Evolutionary conservation across 192 early-diverging fungal species (phyloP).

Genomic region (Podila verticillata): DNA sequence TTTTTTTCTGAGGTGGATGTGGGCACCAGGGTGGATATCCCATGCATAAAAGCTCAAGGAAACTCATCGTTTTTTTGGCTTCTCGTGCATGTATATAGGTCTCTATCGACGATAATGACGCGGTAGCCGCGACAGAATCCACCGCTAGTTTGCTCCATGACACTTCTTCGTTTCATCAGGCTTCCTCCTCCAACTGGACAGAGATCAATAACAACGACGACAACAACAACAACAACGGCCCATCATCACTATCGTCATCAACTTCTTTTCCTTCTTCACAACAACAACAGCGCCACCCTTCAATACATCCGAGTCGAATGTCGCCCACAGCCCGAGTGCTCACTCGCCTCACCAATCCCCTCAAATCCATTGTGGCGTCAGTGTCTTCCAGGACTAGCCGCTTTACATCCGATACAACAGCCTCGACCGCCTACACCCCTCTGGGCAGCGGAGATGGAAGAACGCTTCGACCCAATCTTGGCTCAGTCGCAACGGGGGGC

Average conservation of each 20-base stretch:
- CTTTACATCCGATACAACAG: not conserved
- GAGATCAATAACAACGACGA: not conserved
- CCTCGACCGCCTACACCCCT: not conserved
- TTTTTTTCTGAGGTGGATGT: not conserved
- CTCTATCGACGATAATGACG: not conserved
- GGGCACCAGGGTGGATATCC: not conserved
- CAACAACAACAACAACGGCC: not conserved
- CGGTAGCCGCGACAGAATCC: not conserved
- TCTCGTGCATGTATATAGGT: not conserved
- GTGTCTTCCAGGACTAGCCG: not conserved
- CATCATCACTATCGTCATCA: not conserved
- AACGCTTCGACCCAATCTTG: not conserved
- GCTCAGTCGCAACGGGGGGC: not conserved
- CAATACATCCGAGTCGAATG: not conserved
- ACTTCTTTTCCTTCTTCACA: not conserved
- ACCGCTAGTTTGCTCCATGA: not conserved
- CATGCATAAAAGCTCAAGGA: too few species aligned
- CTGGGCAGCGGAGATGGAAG: too few species aligned
- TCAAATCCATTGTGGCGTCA: not conserved
- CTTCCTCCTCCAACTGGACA: not conserved
- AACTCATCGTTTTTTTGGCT: not conserved
- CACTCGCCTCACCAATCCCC: not conserved
- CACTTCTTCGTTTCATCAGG: not conserved
- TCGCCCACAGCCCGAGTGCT: not conserved
- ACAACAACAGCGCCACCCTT: not conserved